Conservation (phyloP, 108 stramenopile species). For the Fragilaria radians region DNA sequence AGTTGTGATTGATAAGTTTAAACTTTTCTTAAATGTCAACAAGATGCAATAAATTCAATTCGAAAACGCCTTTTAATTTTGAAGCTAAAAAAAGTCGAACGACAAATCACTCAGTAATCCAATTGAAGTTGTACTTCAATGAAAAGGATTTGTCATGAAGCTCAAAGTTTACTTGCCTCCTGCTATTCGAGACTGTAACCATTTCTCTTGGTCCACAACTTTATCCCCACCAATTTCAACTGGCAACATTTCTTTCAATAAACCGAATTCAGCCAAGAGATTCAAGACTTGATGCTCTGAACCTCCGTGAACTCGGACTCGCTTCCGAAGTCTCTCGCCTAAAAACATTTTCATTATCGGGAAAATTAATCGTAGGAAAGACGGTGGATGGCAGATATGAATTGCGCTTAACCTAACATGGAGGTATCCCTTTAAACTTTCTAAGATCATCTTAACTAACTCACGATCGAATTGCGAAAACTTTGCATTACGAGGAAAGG, state of each 20-base stretch:
- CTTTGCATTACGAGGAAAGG: constrained; percentile 20
- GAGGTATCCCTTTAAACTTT: constrained; percentile 35
- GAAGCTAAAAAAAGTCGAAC: no score
- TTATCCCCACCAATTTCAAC: constrained; percentile 42
- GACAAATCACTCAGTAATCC: no score
- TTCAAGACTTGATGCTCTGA: constrained; percentile 34
- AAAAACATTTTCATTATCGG: constrained; percentile 44
- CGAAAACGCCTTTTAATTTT: no score
- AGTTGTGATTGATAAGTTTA: no score
- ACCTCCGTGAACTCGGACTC: constrained; percentile 41
- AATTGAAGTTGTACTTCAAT: no score
- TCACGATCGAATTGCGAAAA: constrained; percentile 32
- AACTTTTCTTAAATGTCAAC: no score
- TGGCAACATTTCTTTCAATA: constrained; percentile 30
- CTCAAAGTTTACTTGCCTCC: no score
- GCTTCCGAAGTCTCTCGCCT: constrained; percentile 34
- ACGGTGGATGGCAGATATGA: constrained; percentile 56
- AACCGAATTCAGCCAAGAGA: constrained; percentile 29
- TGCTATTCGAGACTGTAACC: no score
- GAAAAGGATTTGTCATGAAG: no score
- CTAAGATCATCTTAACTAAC: constrained; percentile 23
- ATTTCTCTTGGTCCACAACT: constrained; percentile 19
- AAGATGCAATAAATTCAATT: no score
- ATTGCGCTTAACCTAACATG: constrained; percentile 40
- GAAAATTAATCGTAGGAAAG: constrained; percentile 39